Base-by-base conservation (phyloP, 768 basidiomycete species). In the Tricholoma flavovirens region DNA sequence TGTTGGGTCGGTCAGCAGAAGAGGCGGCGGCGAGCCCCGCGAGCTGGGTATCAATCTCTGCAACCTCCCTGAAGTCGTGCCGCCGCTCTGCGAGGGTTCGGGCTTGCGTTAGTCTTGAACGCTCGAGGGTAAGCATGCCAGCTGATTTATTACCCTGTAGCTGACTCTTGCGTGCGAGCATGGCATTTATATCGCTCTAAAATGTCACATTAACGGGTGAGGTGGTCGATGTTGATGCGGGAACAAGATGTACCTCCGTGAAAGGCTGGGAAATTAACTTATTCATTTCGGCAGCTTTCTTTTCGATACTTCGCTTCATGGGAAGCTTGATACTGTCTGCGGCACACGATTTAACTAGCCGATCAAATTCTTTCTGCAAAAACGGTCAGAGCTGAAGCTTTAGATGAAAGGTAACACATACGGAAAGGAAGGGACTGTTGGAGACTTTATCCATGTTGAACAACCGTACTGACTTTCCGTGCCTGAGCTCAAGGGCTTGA, bases 401-500 rank as follows among this genome's bases (percentile, higher is more conserved):
- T 15, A 1, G 7, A 51, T 24, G 54, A 22, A 7, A 35, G 9
- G 5, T 11, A 45, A 12, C 5, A 77, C 84, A 51, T 49, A 94
- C 95, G 59, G 75, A 69, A 10, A 72, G 73, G 56, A 93, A 86
- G 3, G 71, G 55, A 1, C 80, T 71, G 66, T 98, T 96, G 6
- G 93, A 96, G 7, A 96, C 83, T 61, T 86, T 88, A 66, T 93
- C 91, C 87, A 99, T 93, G 3, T 70, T 68, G 63, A 88, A 93
- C 0, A 70, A 57, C 56, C 76, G 78, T 7, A 77, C 65, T 0
- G 84, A 81, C 55, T 81, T 82, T 8, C 92, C 95, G 64, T 94
- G 88, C 62, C 83, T 83, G 48, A 98, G 81, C 58, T 88, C 79
- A 12, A 98, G 75, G 0, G 75, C 73, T 57, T 90, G 79, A 62